Evolutionary conservation across 2,329 filamentous ascomycete genomes (phyloP), one percentile per base, ranked within the genome.

Genomic region (Chrysosporium queenslandicum): DNA sequence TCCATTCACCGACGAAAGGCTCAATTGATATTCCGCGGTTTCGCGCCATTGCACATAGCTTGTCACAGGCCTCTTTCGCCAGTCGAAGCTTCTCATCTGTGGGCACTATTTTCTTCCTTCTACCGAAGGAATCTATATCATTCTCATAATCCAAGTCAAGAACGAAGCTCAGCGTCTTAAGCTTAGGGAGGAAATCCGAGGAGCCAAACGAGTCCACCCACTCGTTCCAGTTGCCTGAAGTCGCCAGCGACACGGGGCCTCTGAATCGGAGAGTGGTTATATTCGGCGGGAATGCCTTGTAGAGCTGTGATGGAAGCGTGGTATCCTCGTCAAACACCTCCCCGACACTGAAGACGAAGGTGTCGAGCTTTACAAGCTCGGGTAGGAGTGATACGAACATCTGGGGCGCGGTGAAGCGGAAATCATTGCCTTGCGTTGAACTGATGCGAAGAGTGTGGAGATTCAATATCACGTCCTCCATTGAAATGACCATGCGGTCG

Each of bases 201-300:
- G 57, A 57, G 9, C 52, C 46, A 29, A 65, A 65, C 2, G 61
- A 46, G 5, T 47, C 37, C 9, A 63, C 21, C 61, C 62, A 63
- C 18, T 59, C 54, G 1, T 48, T 1, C 61, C 63, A 63, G 3
- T 58, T 40, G 1, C 52, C 41, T 3, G 58, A 60, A 21, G 30
- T 53, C 4, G 32, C 53, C 4, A 65, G 56, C 6, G 58, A 59
- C 0, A 55, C 52, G 4, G 61, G 61, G 7, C 60, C 62, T 37
- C 61, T 58, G 39, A 64, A 61, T 25, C 55, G 58, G 18, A 64
- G 47, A 7, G 55, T 58, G n/a, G 56, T 53, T 11, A 64, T 41
- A 42, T 60, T 62, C 1, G 58, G 56, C 4, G 62, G 61, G 2
- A 64, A 50, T 2, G 30, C 21, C 9, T 56, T 55, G 49, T 63